Conservation (phyloP, 805 yeast species). For the Starmerella bombi region DNA sequence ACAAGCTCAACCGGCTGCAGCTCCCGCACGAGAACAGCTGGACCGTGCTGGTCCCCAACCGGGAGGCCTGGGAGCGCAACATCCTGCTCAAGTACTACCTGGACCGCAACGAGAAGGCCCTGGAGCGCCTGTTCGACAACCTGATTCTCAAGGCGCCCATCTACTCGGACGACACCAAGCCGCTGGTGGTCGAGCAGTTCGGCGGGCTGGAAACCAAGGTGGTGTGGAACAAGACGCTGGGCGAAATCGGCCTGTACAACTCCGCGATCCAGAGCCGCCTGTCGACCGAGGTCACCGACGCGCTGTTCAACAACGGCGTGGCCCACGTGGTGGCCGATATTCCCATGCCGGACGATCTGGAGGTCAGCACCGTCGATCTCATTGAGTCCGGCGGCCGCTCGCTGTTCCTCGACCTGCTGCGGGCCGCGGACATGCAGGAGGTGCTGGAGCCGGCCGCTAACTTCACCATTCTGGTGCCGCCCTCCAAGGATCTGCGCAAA, state of each 20-base stretch:
- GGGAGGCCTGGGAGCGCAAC: slow-evolving; percentile 52
- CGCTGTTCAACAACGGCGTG: slow-evolving; percentile 73
- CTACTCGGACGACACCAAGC: slow-evolving; percentile 45
- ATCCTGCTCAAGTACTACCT: slow-evolving; percentile 51
- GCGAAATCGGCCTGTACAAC: slow-evolving; percentile 2
- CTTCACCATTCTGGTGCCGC: slow-evolving; percentile 63
- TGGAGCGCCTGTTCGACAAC: slow-evolving; percentile 43
- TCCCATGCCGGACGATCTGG: slow-evolving; percentile 43
- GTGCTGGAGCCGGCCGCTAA: slow-evolving; percentile 32
- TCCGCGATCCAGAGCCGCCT: slow-evolving; percentile 1
- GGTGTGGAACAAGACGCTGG: slow-evolving; percentile 1
- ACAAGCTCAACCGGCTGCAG: slow-evolving; percentile 39
- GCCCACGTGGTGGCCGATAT: slow-evolving; percentile 53
- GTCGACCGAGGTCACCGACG: slow-evolving; percentile 35
- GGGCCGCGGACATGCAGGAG: slow-evolving; percentile 18
- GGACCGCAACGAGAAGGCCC: slow-evolving; percentile 36
- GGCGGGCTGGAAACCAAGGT: slow-evolving; percentile 17
- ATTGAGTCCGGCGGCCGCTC: slow-evolving; percentile 40
- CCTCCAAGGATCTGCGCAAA: slow-evolving; percentile 39
- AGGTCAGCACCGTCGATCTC: slow-evolving; percentile 43
- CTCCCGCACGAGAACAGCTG: slow-evolving; percentile 49
- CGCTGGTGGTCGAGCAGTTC: slow-evolving; percentile 21
- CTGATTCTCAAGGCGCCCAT: slow-evolving; percentile 48
- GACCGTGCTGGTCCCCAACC: slow-evolving; percentile 66
- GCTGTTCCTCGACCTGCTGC: slow-evolving; percentile 36